Base-by-base conservation (phyloP, 2,329 filamentous ascomycete species). In the Botryosphaeria dothidea region DNA sequence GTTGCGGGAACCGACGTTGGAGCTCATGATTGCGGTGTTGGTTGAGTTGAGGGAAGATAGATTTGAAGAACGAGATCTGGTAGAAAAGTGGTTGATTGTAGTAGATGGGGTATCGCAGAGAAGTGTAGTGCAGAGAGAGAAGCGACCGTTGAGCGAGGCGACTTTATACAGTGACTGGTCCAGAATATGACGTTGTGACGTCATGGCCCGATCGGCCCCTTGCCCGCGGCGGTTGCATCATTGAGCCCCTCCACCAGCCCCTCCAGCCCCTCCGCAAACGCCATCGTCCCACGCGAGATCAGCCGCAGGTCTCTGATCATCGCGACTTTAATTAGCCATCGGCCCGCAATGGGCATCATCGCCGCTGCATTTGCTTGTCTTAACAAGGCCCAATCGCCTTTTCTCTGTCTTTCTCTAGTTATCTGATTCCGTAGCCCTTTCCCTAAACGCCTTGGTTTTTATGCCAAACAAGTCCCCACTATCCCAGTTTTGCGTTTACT, bases 1-100 rank as follows among this genome's bases (percentile, higher is more conserved):
- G 67, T 79, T 76, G 68, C 79, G 72, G 75, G 81, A 84, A 70
- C 91, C 92, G 74, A 94, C 90, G 74, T 83, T 90, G 65, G 90
- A 91, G 71, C 80, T 82, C 82, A 85, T 84, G 56, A 7, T 62
- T 52, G 34, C 25, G 29, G 48, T 56, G 25, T 34, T 48, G 48
- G 25, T 23, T 29, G 31, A 23, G 3, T 25, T 43, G 41, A 19
- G 21, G 15, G 9, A 25, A 57, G 6, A n/a, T 4, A 45, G 7
- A 11, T n/a, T 34, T 7, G 31, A 45, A 31, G 3, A 27, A 3
- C 21, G 38, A 25, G 25, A 25, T 8, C 17, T 13, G 9, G 46
- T 8, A 15, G 51, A 3, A n/a, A 41, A 49, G 34, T 19, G 11
- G 43, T 17, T 1, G 29, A 38, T 19, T 31, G 41, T 4, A 31